phyloP scores from a whole-genome alignment of 2,329 filamentous ascomycete genomes.

The Arthrobotrys conoides region DNA sequence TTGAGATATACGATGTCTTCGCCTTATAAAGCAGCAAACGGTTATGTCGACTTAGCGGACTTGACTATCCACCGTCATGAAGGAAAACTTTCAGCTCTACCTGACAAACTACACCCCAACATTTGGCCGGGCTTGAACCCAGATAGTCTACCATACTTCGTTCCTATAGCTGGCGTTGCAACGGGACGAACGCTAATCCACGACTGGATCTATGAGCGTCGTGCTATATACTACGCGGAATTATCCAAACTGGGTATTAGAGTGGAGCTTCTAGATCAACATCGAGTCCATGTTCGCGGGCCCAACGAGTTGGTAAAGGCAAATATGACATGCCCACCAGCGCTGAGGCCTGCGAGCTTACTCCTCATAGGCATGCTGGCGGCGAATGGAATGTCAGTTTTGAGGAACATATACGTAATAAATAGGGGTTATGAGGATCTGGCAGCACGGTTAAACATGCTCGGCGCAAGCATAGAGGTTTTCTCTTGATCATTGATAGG shows the following conservation, averaged over 20 bases:
- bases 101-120: slow-evolving; percentile 37
- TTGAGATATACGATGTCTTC: slow-evolving; percentile 8
- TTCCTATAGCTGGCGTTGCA: slow-evolving; percentile 38
- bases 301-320: slow-evolving; percentile 24
- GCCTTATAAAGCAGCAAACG: slow-evolving; percentile 28
- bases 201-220: slow-evolving; percentile 37
- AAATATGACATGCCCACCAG: slow-evolving; percentile 31
- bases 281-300: slow-evolving; percentile 19
- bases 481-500: slow-evolving; percentile 2
- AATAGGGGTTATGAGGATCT: slow-evolving; percentile 47
- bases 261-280: slow-evolving; percentile 27
- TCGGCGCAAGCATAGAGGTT: slow-evolving; percentile 27
- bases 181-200: slow-evolving; percentile 28
- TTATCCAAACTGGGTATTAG: slow-evolving; percentile 26
- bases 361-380: slow-evolving; percentile 37
- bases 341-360: slow-evolving; percentile 36
- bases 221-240: slow-evolving; percentile 27
- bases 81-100: slow-evolving; percentile 16
- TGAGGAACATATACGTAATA: slow-evolving; percentile 30
- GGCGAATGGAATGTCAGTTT: slow-evolving; percentile 16
- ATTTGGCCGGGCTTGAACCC: slow-evolving; percentile 37
- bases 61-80: slow-evolving; percentile 27
- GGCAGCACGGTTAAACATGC: slow-evolving; percentile 20
- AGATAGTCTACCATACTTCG: slow-evolving; percentile 41
- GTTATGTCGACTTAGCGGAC: slow-evolving; percentile 26